phyloP scores from a whole-genome alignment of 257 asterid genomes.

The Anisodus tanguticus region DNA sequence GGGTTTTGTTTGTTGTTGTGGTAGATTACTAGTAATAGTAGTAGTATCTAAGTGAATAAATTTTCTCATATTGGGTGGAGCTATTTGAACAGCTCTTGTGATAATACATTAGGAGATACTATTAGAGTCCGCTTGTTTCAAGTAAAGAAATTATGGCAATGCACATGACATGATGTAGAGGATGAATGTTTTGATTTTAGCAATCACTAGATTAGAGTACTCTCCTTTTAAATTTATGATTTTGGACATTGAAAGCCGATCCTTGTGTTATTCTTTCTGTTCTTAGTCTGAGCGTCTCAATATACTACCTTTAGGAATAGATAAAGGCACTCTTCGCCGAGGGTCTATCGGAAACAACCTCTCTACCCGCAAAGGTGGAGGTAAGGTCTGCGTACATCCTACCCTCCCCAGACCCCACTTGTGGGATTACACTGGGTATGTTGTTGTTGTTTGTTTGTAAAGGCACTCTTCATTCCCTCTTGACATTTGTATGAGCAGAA shows the following conservation, averaged over 20 bases:
- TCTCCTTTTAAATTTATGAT: conserved; percentile 1
- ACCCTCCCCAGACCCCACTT: no score
- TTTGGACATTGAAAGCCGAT: background rate
- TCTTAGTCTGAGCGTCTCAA: background rate
- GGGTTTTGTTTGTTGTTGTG: background rate
- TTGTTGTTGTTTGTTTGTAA: no score
- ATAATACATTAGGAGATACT: background rate
- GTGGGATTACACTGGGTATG: no score
- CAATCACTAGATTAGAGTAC: background rate
- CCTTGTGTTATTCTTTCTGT: background rate
- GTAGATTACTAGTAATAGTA: background rate
- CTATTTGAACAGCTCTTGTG: background rate
- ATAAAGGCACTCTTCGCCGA: background rate
- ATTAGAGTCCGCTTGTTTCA: background rate
- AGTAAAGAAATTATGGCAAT: background rate
- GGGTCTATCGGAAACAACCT: no score
- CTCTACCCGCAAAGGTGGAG: no score
- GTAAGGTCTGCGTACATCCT: no score
- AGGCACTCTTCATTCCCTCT: background rate
- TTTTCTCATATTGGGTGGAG: background rate
- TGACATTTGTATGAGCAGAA: background rate
- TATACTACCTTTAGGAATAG: background rate
- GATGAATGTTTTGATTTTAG: background rate
- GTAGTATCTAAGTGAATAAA: background rate
- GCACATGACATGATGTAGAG: background rate